These are phyloP conservation scores for Trifolium pratense DNA, from an alignment of 306 rosid genomes.

Conservation along the genomic window DNA sequence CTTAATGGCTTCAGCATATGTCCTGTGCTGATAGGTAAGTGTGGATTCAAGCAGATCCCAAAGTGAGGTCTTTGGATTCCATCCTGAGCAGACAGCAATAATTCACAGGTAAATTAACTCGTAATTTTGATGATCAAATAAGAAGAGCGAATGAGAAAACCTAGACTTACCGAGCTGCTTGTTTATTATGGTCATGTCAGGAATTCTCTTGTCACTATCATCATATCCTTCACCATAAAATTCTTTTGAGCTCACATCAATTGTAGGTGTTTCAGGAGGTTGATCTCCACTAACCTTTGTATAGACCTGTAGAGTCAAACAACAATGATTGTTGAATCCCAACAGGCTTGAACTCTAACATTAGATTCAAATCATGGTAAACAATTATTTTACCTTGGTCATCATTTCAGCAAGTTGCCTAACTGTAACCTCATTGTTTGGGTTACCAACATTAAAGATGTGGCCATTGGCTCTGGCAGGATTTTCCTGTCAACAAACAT, in stretches of 20 bases:
- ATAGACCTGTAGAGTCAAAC: conserved; percentile 65
- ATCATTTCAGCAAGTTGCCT: conserved; percentile 97
- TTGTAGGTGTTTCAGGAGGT: conserved; percentile 62
- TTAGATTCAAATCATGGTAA: not conserved
- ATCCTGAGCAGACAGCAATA: conserved; percentile 53
- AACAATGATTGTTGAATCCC: conserved; percentile 19
- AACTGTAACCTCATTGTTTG: conserved; percentile 95
- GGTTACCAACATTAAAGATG: conserved; percentile 95
- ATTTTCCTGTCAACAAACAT: conserved; percentile 78
- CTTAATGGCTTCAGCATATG: conserved; percentile 91
- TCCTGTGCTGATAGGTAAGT: conserved; percentile 94
- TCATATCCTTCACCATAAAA: conserved; percentile 95
- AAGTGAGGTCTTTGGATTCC: conserved; percentile 93
- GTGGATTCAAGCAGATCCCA: conserved; percentile 97
- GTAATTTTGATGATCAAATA: conserved; percentile 17
- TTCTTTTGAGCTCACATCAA: conserved; percentile 89
- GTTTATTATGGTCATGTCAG: conserved; percentile 95
- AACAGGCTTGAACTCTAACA: not conserved
- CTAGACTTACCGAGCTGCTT: conserved; percentile 81
- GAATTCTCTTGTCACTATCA: conserved; percentile 97
- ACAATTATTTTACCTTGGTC: conserved; percentile 66
- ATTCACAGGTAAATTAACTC: conserved; percentile 7
- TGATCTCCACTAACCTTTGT: conserved; percentile 84
- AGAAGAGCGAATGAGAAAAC: not conserved
- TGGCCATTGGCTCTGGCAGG: conserved; percentile 91